Evolutionary conservation across 805 yeast genomes (phyloP), one percentile per base, ranked within the genome.

Genomic region (Saccharomycopsis lassenensis): DNA sequence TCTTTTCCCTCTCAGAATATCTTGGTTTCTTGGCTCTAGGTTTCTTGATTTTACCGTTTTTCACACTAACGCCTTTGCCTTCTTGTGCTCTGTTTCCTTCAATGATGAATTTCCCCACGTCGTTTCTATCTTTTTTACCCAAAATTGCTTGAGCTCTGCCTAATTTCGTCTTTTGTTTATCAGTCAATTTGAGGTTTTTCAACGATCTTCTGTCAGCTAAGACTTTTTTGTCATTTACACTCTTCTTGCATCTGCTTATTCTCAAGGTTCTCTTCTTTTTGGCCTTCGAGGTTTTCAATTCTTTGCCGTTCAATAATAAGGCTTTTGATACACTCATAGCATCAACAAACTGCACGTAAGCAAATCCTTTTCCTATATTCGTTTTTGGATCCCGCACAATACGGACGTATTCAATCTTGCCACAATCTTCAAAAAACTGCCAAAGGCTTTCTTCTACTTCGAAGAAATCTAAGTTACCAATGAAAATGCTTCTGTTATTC

Each of bases 281-380:
- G 40, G 50, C 49, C 45, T 49, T 60, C 25, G 57, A 58, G 23
- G 62, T 59, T 1, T 43, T 50, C 46, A 73, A 55, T 40, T 75
- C 71, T 59, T 82, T 77, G 31, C 74, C 89, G 55, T 87, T 72
- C 43, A 84, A 61, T 41, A 85, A 58, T 36, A 91, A 58, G 1
- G 95, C 96, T 52, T 83, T 81, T 44, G 77, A 75, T 7, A 91
- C 95, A 28, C 77, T 65, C 37, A 77, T 58, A 36, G 72, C 57
- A 49, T 82, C 89, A 43, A 66, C 70, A 62, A 87, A 91, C 57
- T 89, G 97, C 24, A 91, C 86, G 54, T 87, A 83, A 4, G 95
- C 98, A 61, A 91, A 87, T 4, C 99, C 99, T 61, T 91, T 91
- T 45, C 98, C 99, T 41, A 89, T 65, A 50, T 91, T 89, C 16